Percentiles rank a stretch among this genome's conserved stretches.
These are phyloP conservation scores for Lachancea sp. DNA, from an alignment of 805 yeast species.

Conservation along the genomic window DNA sequence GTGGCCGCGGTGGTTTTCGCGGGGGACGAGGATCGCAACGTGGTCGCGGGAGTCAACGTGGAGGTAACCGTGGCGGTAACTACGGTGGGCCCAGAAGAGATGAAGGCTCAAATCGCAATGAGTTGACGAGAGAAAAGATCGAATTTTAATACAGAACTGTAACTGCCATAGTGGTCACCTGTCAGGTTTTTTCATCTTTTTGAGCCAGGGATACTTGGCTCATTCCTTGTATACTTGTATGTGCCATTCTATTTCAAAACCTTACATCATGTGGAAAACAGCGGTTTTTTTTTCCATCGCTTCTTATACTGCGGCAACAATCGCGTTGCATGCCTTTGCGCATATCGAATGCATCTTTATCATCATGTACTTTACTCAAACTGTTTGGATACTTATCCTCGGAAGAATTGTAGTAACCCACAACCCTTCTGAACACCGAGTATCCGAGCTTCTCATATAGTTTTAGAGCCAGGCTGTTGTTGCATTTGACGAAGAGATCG, in stretches of 20 bases:
- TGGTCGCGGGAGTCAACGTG: conserved; percentile 28
- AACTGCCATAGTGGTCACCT: too few relatives aligned
- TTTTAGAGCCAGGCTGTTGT: conserved; percentile 70
- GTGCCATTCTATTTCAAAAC: conserved; percentile 35
- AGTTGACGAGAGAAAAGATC: conserved; percentile 13
- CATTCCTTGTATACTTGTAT: conserved; percentile 1
- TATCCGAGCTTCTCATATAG: conserved; percentile 86
- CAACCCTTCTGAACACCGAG: conserved; percentile 75
- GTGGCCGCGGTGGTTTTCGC: conserved; percentile 49
- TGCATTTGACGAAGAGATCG: conserved; percentile 87
- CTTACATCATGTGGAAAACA: conserved; percentile 62
- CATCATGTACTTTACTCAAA: conserved; percentile 49
- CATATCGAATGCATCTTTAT: conserved; percentile 85
- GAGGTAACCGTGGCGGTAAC: conserved; percentile 5
- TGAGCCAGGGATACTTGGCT: not conserved
- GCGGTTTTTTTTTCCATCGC: conserved; percentile 52
- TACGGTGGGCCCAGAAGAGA: conserved; percentile 7
- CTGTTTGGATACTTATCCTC: conserved; percentile 39
- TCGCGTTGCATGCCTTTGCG: conserved; percentile 59
- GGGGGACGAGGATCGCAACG: conserved; percentile 34
- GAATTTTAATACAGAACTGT: too few relatives aligned
- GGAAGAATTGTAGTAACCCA: conserved; percentile 71
- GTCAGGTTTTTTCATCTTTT: not conserved
- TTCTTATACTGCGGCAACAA: conserved; percentile 44
- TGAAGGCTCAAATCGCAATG: conserved; percentile 16